Evolutionary conservation across 2,329 filamentous ascomycete species (phyloP), one percentile per base, ranked within the genome.

Genomic region (Phoma sp.): DNA sequence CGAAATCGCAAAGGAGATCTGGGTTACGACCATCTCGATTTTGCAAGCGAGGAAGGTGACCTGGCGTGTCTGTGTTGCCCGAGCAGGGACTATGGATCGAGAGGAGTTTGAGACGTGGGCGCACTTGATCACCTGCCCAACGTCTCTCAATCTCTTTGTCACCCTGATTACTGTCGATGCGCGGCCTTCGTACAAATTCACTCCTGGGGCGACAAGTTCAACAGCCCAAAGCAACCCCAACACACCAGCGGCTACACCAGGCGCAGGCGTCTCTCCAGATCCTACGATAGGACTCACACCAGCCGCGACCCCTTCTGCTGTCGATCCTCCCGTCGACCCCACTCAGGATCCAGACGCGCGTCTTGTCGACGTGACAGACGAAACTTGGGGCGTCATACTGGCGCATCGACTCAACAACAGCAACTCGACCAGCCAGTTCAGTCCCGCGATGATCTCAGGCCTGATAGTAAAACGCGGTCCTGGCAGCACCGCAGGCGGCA

Each of bases 21-120:
- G 90, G 89, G 83, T 86, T 50, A 89, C 86, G 1, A 93, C 90
- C 0, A 78, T 88, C 27, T 87, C 88, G n/a, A 82, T 93, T 29
- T 84, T 92, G 30, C 84, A 86, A 0, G 79, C 80, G 13, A 85
- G 87, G 72, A 88, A 86, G 64, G 86, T 93, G 0, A 86, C 88
- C 52, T 93, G 90, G 89, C 86, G 90, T 13, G 78, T 95, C 9
- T 86, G 91, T 56, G 83, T 96, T 55, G 86, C 88, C 30, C 89
- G 89, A 71, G 86, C 84, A 42, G 87, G 88, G 2, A 76, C 83
- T 2, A 89, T 91, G 83, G 85, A 88, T 24, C 78, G 80, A 27
- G 81, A 84, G 6, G 89, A 93, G 71, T 76, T 87, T 10, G 79
- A 83, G 51, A 76, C 70, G 13, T 77, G 74, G 74, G 61, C 70